Conservation (phyloP, 2,329 filamentous ascomycete genomes). For the Sclerotinia nivalis region DNA sequence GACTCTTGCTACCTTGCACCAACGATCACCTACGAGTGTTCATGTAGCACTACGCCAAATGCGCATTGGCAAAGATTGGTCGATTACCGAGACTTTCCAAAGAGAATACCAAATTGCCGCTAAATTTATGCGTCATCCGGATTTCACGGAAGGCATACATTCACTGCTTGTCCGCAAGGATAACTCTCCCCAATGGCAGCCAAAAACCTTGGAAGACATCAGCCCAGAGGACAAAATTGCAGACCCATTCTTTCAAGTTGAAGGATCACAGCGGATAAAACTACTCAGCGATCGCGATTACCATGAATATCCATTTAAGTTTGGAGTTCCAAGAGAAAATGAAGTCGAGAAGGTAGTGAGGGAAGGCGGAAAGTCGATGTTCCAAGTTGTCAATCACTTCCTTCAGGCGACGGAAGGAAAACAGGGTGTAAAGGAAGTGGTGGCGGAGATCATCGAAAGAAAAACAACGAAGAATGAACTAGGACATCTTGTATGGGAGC, state of each 20-base stretch:
- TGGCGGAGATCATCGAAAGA: constrained; percentile 65
- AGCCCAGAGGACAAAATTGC: constrained; percentile 53
- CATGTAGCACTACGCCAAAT: constrained; percentile 84
- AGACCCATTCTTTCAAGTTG: constrained; percentile 67
- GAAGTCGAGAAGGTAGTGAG: constrained; percentile 54
- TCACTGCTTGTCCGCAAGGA: constrained; percentile 65
- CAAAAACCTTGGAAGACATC: constrained; percentile 70
- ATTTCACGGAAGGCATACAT: constrained; percentile 91
- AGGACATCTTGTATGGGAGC: constrained; percentile 41
- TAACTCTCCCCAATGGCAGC: constrained; percentile 63
- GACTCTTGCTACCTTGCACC: constrained; percentile 71
- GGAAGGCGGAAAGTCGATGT: constrained; percentile 46
- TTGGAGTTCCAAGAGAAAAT: constrained; percentile 68
- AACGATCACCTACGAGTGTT: constrained; percentile 82
- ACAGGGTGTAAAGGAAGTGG: constrained; percentile 68
- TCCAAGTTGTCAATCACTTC: constrained; percentile 65
- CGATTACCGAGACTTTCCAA: constrained; percentile 80
- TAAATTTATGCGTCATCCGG: constrained; percentile 86
- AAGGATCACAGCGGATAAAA: constrained; percentile 51
- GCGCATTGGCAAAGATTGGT: constrained; percentile 73
- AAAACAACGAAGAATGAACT: constrained; percentile 5
- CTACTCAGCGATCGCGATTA: constrained; percentile 67
- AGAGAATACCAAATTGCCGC: constrained; percentile 82
- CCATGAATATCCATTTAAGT: constrained; percentile 69
- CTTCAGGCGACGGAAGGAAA: constrained; percentile 60